Base-by-base conservation (phyloP, 2,329 filamentous ascomycete genomes). In the Aspergillus sp. region DNA sequence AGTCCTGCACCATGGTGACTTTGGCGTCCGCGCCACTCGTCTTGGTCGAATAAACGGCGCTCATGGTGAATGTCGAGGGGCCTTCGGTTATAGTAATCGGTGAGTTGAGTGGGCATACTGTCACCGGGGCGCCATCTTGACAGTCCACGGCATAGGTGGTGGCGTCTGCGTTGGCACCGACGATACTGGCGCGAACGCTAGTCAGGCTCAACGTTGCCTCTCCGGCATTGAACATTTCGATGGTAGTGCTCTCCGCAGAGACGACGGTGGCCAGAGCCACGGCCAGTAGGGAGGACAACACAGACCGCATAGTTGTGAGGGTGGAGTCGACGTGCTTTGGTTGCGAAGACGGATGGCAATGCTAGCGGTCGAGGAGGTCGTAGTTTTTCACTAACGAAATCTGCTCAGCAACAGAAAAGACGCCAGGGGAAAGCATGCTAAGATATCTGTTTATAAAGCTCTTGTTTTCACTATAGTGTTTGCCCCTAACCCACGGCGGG, bases 141-240 rank as follows among this genome's bases (percentile, higher is more conserved):
- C 66, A 68, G 10, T 58, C 49, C 3, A 68, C 9, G 29, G 63
- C 63, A 16, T 65, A 49, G 16, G 61, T 64, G n/a, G 66, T 68
- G 45, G 64, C 62, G 12, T 50, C 49, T 29, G 57, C 54, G 45
- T 67, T 58, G 49, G 39, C 66, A 20, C 39, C 46, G 29, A 68
- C 52, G 52, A 68, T 50, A 54, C 65, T 66, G 20, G 51, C 65
- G 22, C 39, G 54, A 12, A 63, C 11, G 22, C 24, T 52, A n/a
- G 14, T 20, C 11, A 59, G 20, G 10, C 52, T 32, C 20, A 63
- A 7, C 16, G 50, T 54, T 20, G 57, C 60, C 10, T 49, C 18
- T 24, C 56, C 56, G 12, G 54, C 57, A 18, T 56, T 56, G 46
- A 65, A 65, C 45, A 64, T 11, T n/a, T 59, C n/a, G 45, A 66